phyloP scores from a whole-genome alignment of 2,329 filamentous ascomycete genomes.

The Colletotrichum liriopes region DNA sequence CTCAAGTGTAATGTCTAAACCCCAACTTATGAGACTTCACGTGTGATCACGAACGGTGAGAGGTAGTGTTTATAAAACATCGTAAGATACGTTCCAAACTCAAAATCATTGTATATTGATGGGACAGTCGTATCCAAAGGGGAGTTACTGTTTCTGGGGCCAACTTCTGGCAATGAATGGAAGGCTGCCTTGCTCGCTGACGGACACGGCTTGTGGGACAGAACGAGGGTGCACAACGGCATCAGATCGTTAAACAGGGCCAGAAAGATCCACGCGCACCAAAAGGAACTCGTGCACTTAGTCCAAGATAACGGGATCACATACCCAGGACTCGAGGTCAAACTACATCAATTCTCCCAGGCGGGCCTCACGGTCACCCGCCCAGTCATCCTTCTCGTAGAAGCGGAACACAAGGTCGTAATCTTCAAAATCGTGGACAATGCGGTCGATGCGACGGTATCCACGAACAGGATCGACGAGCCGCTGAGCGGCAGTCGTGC shows the following conservation, averaged over 20 bases:
- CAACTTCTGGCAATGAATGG: neutral
- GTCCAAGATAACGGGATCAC: neutral
- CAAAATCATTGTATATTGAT: conserved; percentile 25
- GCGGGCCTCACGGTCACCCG: conserved; percentile 66
- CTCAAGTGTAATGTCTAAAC: neutral
- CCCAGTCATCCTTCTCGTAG: conserved; percentile 91
- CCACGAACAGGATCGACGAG: conserved; percentile 85
- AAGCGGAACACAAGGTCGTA: conserved; percentile 98
- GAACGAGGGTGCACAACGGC: conserved; percentile 1
- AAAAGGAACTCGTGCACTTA: neutral
- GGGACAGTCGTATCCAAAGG: neutral
- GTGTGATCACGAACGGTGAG: neutral
- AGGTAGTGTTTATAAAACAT: neutral
- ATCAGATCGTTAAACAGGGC: neutral
- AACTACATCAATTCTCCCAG: conserved; percentile 66
- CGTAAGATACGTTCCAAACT: neutral
- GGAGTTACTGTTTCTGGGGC: neutral
- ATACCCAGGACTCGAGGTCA: neutral
- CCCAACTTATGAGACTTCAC: too few relatives aligned
- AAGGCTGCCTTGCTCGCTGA: neutral
- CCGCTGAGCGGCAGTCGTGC: conserved; percentile 59
- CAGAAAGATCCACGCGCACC: neutral
- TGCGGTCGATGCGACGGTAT: conserved; percentile 91
- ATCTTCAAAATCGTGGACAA: conserved; percentile 97
- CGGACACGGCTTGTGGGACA: neutral